These are phyloP conservation scores for Blastobotrys buckinghamii DNA, from an alignment of 1,139 yeast genomes.

Conservation along the genomic window DNA sequence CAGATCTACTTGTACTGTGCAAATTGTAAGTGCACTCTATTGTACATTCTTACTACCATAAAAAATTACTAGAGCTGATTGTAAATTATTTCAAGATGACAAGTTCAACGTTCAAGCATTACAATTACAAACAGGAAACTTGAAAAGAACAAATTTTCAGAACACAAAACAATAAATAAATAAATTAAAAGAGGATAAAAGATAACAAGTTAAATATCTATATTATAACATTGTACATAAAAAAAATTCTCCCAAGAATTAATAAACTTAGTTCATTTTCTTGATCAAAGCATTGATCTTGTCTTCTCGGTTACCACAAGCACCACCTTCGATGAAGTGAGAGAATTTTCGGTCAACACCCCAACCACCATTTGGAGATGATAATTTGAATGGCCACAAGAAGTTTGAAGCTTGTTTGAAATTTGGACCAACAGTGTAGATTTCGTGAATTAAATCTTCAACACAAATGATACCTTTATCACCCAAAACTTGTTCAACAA, in stretches of 20 bases:
- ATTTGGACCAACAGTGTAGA: constrained; percentile 98
- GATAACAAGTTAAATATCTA: not conserved
- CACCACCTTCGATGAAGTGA: constrained; percentile 99
- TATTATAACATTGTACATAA: not conserved
- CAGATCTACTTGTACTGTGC: too few relatives aligned
- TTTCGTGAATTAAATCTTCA: constrained; percentile 98
- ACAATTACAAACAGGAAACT: too few relatives aligned
- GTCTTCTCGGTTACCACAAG: constrained; percentile 99
- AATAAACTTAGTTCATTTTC: constrained; percentile 34
- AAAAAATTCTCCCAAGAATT: too few relatives aligned
- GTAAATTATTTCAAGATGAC: too few relatives aligned
- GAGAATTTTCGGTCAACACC: constrained; percentile 98
- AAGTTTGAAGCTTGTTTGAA: constrained; percentile 99
- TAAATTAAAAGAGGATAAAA: not conserved
- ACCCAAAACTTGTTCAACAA: constrained; percentile 92
- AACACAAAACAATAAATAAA: not conserved
- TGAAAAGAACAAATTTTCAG: not conserved
- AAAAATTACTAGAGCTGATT: too few relatives aligned
- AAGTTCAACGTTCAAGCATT: too few relatives aligned
- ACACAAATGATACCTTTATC: constrained; percentile 93
- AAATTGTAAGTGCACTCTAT: too few relatives aligned
- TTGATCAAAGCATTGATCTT: constrained; percentile 94
- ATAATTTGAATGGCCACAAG: constrained; percentile 99
- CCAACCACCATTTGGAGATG: constrained; percentile 99
- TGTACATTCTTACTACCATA: too few relatives aligned